Evolutionary conservation across 805 yeast species (phyloP).

Genomic region (Ascoidea rubescens): DNA sequence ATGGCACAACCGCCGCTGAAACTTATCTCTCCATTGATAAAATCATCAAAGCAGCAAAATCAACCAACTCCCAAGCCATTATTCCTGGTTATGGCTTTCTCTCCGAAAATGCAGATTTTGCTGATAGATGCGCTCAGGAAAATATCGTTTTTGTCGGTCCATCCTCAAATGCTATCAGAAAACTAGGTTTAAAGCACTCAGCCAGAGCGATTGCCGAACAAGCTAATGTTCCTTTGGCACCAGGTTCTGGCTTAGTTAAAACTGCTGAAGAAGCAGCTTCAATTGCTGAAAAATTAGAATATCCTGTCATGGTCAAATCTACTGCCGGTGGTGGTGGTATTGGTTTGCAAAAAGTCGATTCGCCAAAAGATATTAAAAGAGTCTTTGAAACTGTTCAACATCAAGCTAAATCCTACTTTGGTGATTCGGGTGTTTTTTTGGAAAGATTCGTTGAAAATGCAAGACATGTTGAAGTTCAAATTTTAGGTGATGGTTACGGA

Average conservation of each 20-base stretch:
- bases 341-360: slow-evolving; percentile 88
- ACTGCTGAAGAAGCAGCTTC: slow-evolving; percentile 60
- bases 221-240: slow-evolving; percentile 94
- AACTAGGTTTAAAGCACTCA: slow-evolving; percentile 87
- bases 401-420: slow-evolving; percentile 86
- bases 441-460: slow-evolving; percentile 93
- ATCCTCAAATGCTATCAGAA: slow-evolving; percentile 81
- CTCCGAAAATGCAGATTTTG: slow-evolving; percentile 92
- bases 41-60: slow-evolving; percentile 74
- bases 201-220: slow-evolving; percentile 86
- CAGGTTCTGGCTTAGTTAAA: slow-evolving; percentile 83
- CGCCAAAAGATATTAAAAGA: slow-evolving; percentile 62
- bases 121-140: slow-evolving; percentile 72
- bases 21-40: slow-evolving; percentile 81
- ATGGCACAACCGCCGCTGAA: slow-evolving; percentile 77
- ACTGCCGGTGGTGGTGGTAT: slow-evolving; percentile 99
- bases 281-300: slow-evolving; percentile 43
- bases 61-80: slow-evolving; percentile 82
- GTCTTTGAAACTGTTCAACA: slow-evolving; percentile 87
- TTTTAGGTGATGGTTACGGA: slow-evolving; percentile 93
- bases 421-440: slow-evolving; percentile 89
- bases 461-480: slow-evolving; percentile 92
- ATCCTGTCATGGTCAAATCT: slow-evolving; percentile 91
- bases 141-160: slow-evolving; percentile 96
- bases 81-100: slow-evolving; percentile 96